These are phyloP conservation scores for Globisporangium mamillatum DNA, from an alignment of 352 stramenopile species.

Conservation along the genomic window DNA sequence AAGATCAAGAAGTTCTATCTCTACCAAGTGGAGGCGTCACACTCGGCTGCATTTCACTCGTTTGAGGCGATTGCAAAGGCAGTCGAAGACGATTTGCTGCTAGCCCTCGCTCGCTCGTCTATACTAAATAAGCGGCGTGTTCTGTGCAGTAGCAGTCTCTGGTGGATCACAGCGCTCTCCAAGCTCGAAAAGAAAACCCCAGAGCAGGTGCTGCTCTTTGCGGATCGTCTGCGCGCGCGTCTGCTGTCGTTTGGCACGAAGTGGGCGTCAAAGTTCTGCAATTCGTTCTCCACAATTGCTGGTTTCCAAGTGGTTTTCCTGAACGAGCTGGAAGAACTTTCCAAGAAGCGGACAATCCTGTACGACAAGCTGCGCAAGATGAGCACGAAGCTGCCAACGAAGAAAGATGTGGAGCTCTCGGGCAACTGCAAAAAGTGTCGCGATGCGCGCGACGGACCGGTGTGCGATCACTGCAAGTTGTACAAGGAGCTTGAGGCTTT, in stretches of 20 bases:
- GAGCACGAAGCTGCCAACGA: conserved; percentile 34
- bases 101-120: background rate
- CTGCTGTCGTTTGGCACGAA: conserved; percentile 39
- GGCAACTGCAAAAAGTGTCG: conserved; percentile 70
- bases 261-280: conserved; percentile 44
- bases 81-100: conserved; percentile 15
- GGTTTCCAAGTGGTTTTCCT: conserved; percentile 53
- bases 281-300: conserved; percentile 36
- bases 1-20: conserved; percentile 47
- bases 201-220: conserved; percentile 24
- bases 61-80: conserved; percentile 18
- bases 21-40: conserved; percentile 36
- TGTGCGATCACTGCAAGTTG: conserved; percentile 64
- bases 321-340: conserved; percentile 43
- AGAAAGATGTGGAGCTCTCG: conserved; percentile 50
- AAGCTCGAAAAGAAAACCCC: conserved; percentile 26
- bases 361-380: conserved; percentile 36
- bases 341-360: conserved; percentile 30
- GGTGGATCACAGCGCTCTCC: conserved; percentile 48
- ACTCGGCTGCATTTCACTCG: conserved; percentile 20
- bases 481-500: conserved; percentile 64
- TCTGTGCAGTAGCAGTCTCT: conserved; percentile 38
- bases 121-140: conserved; percentile 9
- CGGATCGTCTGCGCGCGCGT: conserved; percentile 45
- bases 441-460: conserved; percentile 46